These are phyloP conservation scores for Cyclostephanos tholiformis DNA, from an alignment of 108 stramenopile species.

Conservation along the genomic window DNA sequence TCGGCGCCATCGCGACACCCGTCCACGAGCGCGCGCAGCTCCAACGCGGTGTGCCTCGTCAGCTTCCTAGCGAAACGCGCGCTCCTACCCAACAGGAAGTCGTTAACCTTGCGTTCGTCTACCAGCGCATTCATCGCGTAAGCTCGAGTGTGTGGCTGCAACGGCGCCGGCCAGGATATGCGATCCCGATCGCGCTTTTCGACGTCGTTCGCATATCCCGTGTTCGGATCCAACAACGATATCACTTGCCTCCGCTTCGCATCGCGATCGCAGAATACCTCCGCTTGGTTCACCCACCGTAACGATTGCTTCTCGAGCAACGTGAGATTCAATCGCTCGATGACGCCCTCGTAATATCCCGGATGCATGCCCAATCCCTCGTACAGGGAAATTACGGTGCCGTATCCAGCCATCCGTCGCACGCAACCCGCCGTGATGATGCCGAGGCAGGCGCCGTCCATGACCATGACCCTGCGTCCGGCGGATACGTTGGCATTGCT, in stretches of 20 bases:
- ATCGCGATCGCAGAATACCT: conserved; percentile 58
- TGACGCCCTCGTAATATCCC: conserved; percentile 66
- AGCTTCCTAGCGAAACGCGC: conserved; percentile 77
- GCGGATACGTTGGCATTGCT: conserved; percentile 81
- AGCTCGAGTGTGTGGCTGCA: conserved; percentile 73
- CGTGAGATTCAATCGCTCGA: conserved; percentile 66
- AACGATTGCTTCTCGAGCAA: conserved; percentile 63
- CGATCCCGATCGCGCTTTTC: conserved; percentile 62
- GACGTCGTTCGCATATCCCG: conserved; percentile 41
- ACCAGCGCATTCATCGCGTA: conserved; percentile 61
- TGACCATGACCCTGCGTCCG: conserved; percentile 74
- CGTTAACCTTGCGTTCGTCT: conserved; percentile 39
- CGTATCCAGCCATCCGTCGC: conserved; percentile 87
- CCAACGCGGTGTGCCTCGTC: conserved; percentile 64
- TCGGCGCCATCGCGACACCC: conserved; percentile 24
- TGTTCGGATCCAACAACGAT: conserved; percentile 16
- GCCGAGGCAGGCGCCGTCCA: conserved; percentile 68
- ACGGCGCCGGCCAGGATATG: conserved; percentile 72
- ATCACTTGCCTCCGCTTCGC: conserved; percentile 17
- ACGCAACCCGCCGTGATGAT: conserved; percentile 73
- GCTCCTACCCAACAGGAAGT: conserved; percentile 81
- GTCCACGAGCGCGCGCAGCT: conserved; percentile 54
- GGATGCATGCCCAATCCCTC: conserved; percentile 64
- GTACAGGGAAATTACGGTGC: conserved; percentile 69
- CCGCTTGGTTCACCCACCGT: conserved; percentile 74